Evolutionary conservation across 1,284 basidiomycete genomes (phyloP), one percentile per base, ranked within the genome.

Genomic region (Kwoniella shivajii): DNA sequence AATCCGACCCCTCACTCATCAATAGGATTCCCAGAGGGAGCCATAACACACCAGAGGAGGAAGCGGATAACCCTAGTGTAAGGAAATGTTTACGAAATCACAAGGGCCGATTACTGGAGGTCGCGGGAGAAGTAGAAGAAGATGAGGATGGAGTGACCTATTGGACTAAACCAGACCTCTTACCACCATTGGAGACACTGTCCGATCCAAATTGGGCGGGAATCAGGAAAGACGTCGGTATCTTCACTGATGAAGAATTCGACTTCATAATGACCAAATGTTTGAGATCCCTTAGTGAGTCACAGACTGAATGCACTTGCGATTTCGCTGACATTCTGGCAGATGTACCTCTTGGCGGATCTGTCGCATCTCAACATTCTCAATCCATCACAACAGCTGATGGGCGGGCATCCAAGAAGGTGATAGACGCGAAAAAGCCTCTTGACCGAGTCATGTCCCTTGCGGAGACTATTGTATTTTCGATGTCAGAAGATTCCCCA

Each of bases 191-290:
- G 54, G 85, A 82, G 56, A 86, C 86, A 69, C 81, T 77, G 29
- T 79, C 85, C 48, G 86, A 85, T 20, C 75, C 81, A 30, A 88
- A 84, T 84, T 91, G 89, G 88, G 75, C 75, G 22, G 89, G 89
- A 10, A 77, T 92, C 24, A 86, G 84, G 75, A 88, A 87, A 72
- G 89, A 90, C 67, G 85, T 92, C 39, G 89, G 89, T 26, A 88
- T 99, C 58, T 96, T 93, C 83, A 89, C 85, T 6, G 84, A 92
- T 57, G 80, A 84, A 36, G 87, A 99, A 75, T 99, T 92, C 85
- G 85, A 86, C 56, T 81, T 89, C 36, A 80, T 99, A 56, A 86
- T 94, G 74, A 87, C 88, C 27, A 95, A 96, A 75, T 89, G 89
- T 29, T 80, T 99, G 31, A 84, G 87, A 38, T 88, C 90, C 9